These are phyloP conservation scores for Sarocladium brachiariae DNA, from an alignment of 2,329 filamentous ascomycete genomes.

Conservation along the genomic window DNA sequence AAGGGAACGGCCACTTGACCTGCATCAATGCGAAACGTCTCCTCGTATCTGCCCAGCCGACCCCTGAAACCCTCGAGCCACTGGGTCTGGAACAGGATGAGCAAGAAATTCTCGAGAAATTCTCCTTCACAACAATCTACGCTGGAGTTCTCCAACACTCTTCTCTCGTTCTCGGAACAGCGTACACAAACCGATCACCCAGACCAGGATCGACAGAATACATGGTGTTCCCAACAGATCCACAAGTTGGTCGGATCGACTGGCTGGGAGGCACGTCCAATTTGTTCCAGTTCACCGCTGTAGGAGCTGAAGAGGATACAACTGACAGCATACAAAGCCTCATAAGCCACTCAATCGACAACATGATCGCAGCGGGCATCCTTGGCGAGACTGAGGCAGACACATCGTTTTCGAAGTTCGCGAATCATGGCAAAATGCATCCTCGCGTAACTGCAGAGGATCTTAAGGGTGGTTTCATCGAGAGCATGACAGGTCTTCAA, in stretches of 20 bases:
- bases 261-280: constrained; percentile 20
- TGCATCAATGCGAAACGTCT: constrained; percentile 18
- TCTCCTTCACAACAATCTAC: constrained; percentile 16
- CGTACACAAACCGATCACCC: constrained; percentile 17
- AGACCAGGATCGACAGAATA: constrained; percentile 17
- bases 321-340: constrained; percentile 16
- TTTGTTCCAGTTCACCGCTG: constrained; percentile 22
- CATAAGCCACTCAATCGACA: constrained; percentile 18
- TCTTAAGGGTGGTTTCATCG: constrained; percentile 32
- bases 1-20: constrained; percentile 10
- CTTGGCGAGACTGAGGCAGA: constrained; percentile 14
- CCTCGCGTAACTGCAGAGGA: constrained; percentile 22
- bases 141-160: constrained; percentile 20
- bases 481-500: constrained; percentile 31
- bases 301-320: constrained; percentile 16
- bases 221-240: constrained; percentile 16
- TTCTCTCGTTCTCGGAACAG: constrained; percentile 15
- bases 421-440: constrained; percentile 27
- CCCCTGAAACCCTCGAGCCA: constrained; percentile 15
- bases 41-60: constrained; percentile 18
- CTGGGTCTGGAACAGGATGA: constrained; percentile 16
- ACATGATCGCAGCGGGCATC: constrained; percentile 19
- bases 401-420: constrained; percentile 25
- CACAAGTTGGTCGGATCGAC: constrained; percentile 19
- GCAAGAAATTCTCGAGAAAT: constrained; percentile 16